Base-by-base conservation (phyloP, 768 basidiomycete genomes). In the Ephemerocybe angulata region DNA sequence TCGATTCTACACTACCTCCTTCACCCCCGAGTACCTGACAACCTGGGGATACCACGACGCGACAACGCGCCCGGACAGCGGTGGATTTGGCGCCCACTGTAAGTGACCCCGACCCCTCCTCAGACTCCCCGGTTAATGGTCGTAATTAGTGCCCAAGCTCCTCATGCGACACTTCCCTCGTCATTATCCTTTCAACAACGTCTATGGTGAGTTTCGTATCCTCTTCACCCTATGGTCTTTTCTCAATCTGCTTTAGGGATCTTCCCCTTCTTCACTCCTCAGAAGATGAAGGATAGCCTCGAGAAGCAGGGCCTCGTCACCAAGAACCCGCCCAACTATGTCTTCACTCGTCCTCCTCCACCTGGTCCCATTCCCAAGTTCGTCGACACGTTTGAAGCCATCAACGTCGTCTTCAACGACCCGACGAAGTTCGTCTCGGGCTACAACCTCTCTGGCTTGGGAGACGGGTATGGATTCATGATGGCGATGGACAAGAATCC, bases 261-360 rank as follows among this genome's bases (percentile, higher is more conserved):
- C 58, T 90, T 86, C 76, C 86, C 88, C 11, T 84, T 88, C 76
- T 72, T 84, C 69, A 80, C 80, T 0, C 87, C 86, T 15, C 56
- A 60, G 19, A 65, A 70, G 50, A 72, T 75, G 72, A 64, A 71
- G 53, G 59, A 70, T 7, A 70, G 65, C 24, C 65, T 83, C 22
- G 71, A 72, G 1, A 65, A 65, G 25, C 78, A 75, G 50, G 73
- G 70, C 1, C 58, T 76, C 21, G 67, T 46, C 21, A 46, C 44
- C 44, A 46, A 6, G 5, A 46, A 46, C 5, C 44, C 63, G 4
- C 62, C 62, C 24, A 67, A 72, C 51, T 82, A 81, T 57, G 68
- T 63, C 8, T 80, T 77, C 60, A 66, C 65, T n/a, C 71, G 70
- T 3, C 80, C 80, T 4, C 62, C 46, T 60, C 19, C 2, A 6